Conservation (phyloP, 176 grass and related monocot species). For the Lolium rigidum region DNA sequence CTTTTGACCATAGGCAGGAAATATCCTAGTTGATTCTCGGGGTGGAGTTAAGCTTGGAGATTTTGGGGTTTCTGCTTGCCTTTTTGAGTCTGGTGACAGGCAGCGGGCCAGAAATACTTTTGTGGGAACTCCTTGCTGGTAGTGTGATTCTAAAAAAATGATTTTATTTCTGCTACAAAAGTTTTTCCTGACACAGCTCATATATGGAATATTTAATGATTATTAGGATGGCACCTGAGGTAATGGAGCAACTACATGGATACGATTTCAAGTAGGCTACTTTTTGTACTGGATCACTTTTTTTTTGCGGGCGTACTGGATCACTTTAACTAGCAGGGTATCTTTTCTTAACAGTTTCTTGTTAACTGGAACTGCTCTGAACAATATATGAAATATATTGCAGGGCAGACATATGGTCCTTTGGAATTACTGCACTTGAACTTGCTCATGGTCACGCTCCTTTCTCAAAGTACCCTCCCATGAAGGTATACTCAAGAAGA, state of each 20-base stretch:
- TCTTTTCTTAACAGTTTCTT: conserved; percentile 9
- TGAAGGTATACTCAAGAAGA: conserved; percentile 67
- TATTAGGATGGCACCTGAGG: conserved; percentile 99
- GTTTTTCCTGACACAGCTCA: conserved; percentile 26
- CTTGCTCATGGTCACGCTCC: conserved; percentile 98
- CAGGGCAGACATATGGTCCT: conserved; percentile 99
- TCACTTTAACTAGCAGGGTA: conserved; percentile 30
- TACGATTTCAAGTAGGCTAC: conserved; percentile 93
- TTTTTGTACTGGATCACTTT: conserved; percentile 18
- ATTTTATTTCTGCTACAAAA: conserved; percentile 28
- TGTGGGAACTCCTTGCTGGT: conserved; percentile 99
- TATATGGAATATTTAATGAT: conserved; percentile 37
- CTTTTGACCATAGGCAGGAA: conserved; percentile 76
- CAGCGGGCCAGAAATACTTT: conserved; percentile 93
- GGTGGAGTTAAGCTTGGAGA: conserved; percentile 93
- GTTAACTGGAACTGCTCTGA: conserved; percentile 33
- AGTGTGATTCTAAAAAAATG: conserved; percentile 37
- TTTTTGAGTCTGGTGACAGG: conserved; percentile 92
- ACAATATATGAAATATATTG: conserved; percentile 43
- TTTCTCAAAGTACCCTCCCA: conserved; percentile 96
- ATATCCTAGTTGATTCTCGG: conserved; percentile 84
- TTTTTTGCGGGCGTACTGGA: too few species aligned
- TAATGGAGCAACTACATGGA: conserved; percentile 90
- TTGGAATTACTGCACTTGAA: conserved; percentile 98
- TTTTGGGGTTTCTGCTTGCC: conserved; percentile 97